A percentile compares a stretch with the other conserved stretches of the same genome.
Conservation (phyloP, 2,329 filamentous ascomycete species). For the Paecilomyces dactylethromorphus region DNA sequence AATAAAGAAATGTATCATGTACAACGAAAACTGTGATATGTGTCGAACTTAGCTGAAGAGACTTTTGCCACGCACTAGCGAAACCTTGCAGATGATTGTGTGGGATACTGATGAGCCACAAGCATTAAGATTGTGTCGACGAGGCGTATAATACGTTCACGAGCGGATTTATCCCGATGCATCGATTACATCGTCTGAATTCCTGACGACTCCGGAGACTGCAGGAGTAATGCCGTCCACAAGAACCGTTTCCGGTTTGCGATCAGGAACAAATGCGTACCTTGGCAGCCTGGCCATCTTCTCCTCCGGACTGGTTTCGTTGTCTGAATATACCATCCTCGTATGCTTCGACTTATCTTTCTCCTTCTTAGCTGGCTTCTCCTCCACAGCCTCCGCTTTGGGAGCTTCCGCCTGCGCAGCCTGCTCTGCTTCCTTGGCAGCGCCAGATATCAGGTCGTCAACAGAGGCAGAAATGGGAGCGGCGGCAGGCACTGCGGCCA, state of each 20-base stretch:
- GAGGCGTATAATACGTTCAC: background rate
- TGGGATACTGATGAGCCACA: background rate
- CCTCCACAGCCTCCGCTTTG: constrained; percentile 40
- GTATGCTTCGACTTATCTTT: constrained; percentile 59
- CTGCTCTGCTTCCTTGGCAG: constrained; percentile 38
- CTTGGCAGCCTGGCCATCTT: constrained; percentile 72
- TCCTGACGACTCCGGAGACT: constrained; percentile 26
- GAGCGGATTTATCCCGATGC: constrained; percentile 18
- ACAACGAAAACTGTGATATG: constrained; percentile 24
- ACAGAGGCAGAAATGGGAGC: constrained; percentile 36
- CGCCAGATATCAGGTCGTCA: constrained; percentile 47
- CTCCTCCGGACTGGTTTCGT: constrained; percentile 77
- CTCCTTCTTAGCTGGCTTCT: constrained; percentile 62
- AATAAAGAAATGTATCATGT: constrained; percentile 18
- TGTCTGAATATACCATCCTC: constrained; percentile 74
- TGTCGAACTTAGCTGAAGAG: constrained; percentile 33
- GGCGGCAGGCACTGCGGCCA: constrained; percentile 13
- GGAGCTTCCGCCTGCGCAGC: constrained; percentile 29
- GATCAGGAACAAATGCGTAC: constrained; percentile 60
- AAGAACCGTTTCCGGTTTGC: constrained; percentile 29
- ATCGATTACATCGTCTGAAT: constrained; percentile 28
- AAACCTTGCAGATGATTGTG: background rate
- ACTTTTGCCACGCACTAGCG: constrained; percentile 12
- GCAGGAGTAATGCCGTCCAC: constrained; percentile 26
- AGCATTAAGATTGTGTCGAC: constrained; percentile 2